Conservation (phyloP, 805 yeast species). For the Hanseniaspora meyeri region DNA sequence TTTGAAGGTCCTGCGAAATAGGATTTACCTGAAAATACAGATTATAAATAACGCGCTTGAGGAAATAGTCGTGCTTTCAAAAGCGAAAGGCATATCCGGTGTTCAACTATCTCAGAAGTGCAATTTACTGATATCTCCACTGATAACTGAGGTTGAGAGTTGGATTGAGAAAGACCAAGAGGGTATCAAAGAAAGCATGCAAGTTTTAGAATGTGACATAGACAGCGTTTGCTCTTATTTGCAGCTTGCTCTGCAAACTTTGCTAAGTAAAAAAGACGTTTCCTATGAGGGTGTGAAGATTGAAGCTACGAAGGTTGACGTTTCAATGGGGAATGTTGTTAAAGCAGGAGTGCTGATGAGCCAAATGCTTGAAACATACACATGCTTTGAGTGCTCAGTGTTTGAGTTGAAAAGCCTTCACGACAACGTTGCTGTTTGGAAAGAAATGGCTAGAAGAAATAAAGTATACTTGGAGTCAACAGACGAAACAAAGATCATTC, state of each 20-base stretch:
- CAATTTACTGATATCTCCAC: conserved; percentile 44
- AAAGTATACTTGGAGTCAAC: conserved; percentile 27
- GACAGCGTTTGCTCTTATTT: conserved; percentile 4
- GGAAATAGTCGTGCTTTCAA: conserved; percentile 40
- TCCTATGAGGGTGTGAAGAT: not conserved
- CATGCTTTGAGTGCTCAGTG: not conserved
- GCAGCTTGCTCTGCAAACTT: not conserved
- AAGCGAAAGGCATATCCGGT: conserved; percentile 53
- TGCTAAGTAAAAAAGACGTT: not conserved
- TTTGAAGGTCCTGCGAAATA: conserved; percentile 33
- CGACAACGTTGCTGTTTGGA: conserved; percentile 38
- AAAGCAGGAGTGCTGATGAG: conserved; percentile 2
- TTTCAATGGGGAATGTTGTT: not conserved
- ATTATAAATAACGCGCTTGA: conserved; percentile 59
- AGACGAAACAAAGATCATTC: conserved; percentile 20
- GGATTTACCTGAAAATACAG: conserved; percentile 44
- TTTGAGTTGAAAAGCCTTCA: conserved; percentile 12
- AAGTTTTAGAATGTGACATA: not conserved
- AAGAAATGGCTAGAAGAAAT: conserved; percentile 55
- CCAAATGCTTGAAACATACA: not conserved
- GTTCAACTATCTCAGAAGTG: conserved; percentile 43
- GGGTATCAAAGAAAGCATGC: not conserved
- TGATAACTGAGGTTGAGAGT: conserved; percentile 21
- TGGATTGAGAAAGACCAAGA: not conserved
- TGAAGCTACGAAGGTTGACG: not conserved